Evolutionary conservation across 768 basidiomycete genomes (phyloP), one percentile per base, ranked within the genome.

Genomic region (Boletus pseudopeckii): DNA sequence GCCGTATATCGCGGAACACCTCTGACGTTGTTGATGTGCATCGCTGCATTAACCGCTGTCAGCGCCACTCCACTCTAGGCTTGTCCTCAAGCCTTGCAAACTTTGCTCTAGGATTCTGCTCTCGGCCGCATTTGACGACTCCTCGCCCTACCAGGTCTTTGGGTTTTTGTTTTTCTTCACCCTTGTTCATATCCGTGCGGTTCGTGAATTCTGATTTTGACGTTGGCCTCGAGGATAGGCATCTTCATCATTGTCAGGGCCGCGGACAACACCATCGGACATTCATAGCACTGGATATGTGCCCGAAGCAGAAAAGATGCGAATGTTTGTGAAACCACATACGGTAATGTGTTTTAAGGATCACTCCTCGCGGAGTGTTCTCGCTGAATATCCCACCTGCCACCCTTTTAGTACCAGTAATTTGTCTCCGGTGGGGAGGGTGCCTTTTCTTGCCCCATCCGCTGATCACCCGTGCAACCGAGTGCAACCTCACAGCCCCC

Each of bases 1-100:
- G 49, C 57, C 45, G 33, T 46, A 37, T 42, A 37, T 55, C 45
- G 53, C 54, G 54, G 57, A 56, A 56, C 42, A 45, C 36, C 4
- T 54, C 40, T 44, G 50, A 45, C 28, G 32, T 36, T 45, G 36
- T 59, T 38, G 44, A 34, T 50, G 54, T 59, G 38, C 52, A 60
- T 62, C n/a, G 37, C 40, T 43, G 17, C 20, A 18, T 44, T 46
- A 20, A 15, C 20, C 8, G 22, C 38, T 32, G 14, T 48, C 44
- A 45, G 39, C 24, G 45, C 8, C 17, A 22, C 22, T 24, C 24
- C 18, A 28, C 40, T 36, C 42, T 46, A 7, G 28, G 30, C 24
- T 42, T 18, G 18, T 42, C 32, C 13, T 48, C 50, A 43, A 43
- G 37, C 28, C 43, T 17, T 45, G 45, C 41, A 52, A 48, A 53